Conservation (phyloP, 306 rosid species). For the Acacia crassicarpa region DNA sequence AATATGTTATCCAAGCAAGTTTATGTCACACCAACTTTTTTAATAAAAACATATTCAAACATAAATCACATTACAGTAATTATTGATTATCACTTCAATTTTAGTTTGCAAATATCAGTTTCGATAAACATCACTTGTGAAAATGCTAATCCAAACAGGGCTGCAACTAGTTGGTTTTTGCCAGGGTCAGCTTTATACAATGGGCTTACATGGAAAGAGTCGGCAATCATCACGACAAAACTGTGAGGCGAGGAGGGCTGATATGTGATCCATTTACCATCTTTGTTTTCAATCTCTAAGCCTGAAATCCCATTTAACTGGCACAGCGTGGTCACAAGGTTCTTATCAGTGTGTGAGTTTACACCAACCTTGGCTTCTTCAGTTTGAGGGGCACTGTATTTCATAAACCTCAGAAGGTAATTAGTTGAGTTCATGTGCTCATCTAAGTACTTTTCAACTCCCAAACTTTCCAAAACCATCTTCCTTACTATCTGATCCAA, state of each 20-base stretch:
- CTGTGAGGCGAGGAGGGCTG: background rate
- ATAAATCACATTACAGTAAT: no score
- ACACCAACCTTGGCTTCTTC: background rate
- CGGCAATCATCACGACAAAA: background rate
- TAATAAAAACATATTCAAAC: no score
- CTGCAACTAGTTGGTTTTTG: background rate
- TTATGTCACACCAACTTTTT: no score
- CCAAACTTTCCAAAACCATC: conserved; percentile 76
- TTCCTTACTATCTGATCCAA: conserved; percentile 64
- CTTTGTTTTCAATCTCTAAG: background rate
- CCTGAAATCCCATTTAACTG: background rate
- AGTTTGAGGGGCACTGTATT: background rate
- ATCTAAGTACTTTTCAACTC: conserved; percentile 60
- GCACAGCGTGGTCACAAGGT: background rate
- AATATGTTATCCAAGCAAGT: no score
- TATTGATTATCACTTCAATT: no score
- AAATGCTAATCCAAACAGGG: no score
- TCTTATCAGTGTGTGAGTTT: background rate
- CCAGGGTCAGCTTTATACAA: background rate
- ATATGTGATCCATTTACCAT: background rate
- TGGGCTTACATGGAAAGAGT: background rate
- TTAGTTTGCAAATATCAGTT: no score
- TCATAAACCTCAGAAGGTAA: background rate
- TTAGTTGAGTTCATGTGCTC: background rate
- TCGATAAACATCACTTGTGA: no score